Evolutionary conservation across 106 monocot genomes (phyloP), one percentile per base, ranked within the genome.

Genomic region (Posidonia australis): DNA sequence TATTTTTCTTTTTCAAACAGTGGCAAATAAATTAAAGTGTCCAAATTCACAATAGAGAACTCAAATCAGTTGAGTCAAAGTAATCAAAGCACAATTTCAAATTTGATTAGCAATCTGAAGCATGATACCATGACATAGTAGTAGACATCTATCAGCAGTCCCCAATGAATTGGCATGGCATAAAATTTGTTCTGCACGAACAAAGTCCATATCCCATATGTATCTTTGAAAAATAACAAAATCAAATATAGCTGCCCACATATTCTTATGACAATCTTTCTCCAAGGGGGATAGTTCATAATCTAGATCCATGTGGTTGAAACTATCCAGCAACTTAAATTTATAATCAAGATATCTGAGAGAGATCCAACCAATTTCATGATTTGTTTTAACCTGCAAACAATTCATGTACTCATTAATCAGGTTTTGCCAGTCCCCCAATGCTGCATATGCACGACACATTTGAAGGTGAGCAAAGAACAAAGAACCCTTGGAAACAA

Each of bases 381-480:
- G 23, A 64, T 29, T 46, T 20, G 90, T 87, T 64, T 75, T 79
- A 18, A 74, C 63, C 43, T 58, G 65, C 71, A 91, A 71, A 75
- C 96, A 98, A 13, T 83, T 82, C 70, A 73, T 75, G 67, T 82
- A 87, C 70, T 90, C 83, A 19, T 48, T 70, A 44, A 56, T 66
- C 3, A 81, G 67, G 41, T 83, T 81, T 62, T 61, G 46, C 67
- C 71, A 54, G 69, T 84, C 76, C 14, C 66, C 71, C 51, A 81
- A 67, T 13, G 70, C 47, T 27, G 71, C 86, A 78, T 90, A 90
- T 62, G 67, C 72, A 60, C 96, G 90, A 54, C 90, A 98, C 4
- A 98, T 45, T 77, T 98, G 96, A 58, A 98, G 67, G 72, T 83
- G 82, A 22, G 76, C 77, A 71, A 91, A 90, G 66, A 98, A 90